Base-by-base conservation (phyloP, 1,284 basidiomycete genomes). In the Papiliotrema terrestris region DNA sequence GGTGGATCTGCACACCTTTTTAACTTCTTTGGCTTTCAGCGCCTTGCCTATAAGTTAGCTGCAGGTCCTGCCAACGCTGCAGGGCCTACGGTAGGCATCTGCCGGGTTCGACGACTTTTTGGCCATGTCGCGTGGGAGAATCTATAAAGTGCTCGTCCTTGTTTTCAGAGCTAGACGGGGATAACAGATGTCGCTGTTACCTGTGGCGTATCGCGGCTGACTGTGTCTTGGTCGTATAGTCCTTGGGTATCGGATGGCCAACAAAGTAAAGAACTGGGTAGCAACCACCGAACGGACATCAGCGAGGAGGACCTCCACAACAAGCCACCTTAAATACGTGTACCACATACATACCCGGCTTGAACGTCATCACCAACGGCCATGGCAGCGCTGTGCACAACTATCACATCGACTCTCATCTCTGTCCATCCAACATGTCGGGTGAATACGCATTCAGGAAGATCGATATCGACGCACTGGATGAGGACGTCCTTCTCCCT, bases 381-480 rank as follows among this genome's bases (percentile, higher is more conserved):
- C 20, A 22, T n/a, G 6, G 6, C 5, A n/a, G 17, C 17, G 39
- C 15, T 22, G 8, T 45, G n/a, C 23, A 45, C 23, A 14, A 45
- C 4, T 22, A 45, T 23, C 23, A 45, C 20, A 45, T 8, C 6
- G 6, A 22, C n/a, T 48, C 45, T 36, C 15, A 23, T 35, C 48
- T 8, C 4, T 23, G 17, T 3, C 44, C 5, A n/a, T 13, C n/a
- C 56, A 75, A 66, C 46, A 90, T 90, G 20, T 19, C 43, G 87
- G 83, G 71, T 32, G 75, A 87, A 59, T 80, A 79, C 65, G 52
- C 52, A 29, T 96, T 92, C 78, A 83, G 93, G 63, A 94, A 93
- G 78, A 93, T 97, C 79, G 88, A 97, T 77, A 89, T 97, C 67
- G 94, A 98, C 79, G 82, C 81, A 49, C 58, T 74, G 78, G 95